Base-by-base conservation (phyloP, 2,329 filamentous ascomycete genomes). In the Microsporum canis region DNA sequence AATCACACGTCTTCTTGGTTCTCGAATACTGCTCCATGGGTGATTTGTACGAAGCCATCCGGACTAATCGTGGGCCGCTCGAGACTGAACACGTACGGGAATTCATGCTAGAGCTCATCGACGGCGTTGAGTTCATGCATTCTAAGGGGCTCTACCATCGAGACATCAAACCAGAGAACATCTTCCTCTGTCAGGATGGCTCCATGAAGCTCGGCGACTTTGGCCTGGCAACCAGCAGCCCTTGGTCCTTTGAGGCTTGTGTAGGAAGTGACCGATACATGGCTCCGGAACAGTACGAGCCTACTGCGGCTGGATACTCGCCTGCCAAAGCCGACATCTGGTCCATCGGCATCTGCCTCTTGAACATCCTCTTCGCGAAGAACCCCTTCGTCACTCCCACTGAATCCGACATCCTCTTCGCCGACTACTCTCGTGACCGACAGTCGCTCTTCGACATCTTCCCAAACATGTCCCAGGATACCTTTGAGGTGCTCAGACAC, bases 151-250 rank as follows among this genome's bases (percentile, higher is more conserved):
- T 97, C 71, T 96, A 91, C 74, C 94, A 99, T 72, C 89, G 94
- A 64, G 94, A 99, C 75, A 96, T 99, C 83, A 99, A 99, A 79
- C 94, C 94, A 0, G 94, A 99, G 81, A 99, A 99, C 80, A 96
- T 99, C 75, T 97, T 99, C 74, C 81, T 99, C 65, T 88, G 86
- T 62, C 84, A 91, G 63, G 84, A 87, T 67, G 92, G 92, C 60
- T 82, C 87, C 43, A 88, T 97, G 88, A 99, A 99, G 78, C 85
- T 99, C 39, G 94, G 94, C 70, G 94, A 99, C 75, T 96, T 97
- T 72, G 94, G 94, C 60, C 81, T 99, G 65, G 91, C 91, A 58
- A 96, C 92, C 8, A 88, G 85, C 5, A 90, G 95, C 64, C 81
- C 85, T 68, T 96, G 90, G 91, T 95, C 89, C 29, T 88, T 88